A percentile compares a stretch with the other conserved stretches of the same genome.
phyloP scores from a whole-genome alignment of 2,329 filamentous ascomycete species.

The Leptographium flavum region DNA sequence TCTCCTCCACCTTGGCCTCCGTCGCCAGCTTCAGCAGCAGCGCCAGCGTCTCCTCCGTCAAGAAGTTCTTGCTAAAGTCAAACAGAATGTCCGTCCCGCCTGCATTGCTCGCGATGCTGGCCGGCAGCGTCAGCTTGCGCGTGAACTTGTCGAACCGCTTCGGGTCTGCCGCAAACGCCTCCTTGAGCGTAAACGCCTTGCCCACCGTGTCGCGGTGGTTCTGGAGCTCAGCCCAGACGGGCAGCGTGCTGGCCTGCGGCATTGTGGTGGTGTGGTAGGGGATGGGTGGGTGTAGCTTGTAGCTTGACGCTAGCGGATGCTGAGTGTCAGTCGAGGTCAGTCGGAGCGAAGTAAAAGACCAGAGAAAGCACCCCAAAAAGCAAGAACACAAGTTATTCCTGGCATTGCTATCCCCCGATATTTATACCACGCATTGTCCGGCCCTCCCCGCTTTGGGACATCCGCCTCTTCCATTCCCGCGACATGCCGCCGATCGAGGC shows the following conservation, averaged over 20 bases:
- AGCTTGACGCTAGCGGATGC: too few species aligned
- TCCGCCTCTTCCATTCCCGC: background rate
- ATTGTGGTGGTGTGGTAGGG: slow-evolving; percentile 31
- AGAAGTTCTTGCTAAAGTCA: slow-evolving; percentile 98
- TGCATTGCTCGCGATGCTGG: slow-evolving; percentile 45
- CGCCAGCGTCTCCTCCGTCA: slow-evolving; percentile 81
- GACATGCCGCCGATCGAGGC: background rate
- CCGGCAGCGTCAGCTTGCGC: slow-evolving; percentile 69
- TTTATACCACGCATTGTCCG: too few species aligned
- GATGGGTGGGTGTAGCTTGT: background rate
- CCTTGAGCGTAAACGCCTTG: slow-evolving; percentile 83
- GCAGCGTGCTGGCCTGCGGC: slow-evolving; percentile 73
- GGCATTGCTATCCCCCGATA: too few species aligned
- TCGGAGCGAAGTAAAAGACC: background rate
- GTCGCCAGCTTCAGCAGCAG: slow-evolving; percentile 81
- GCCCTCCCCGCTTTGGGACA: too few species aligned
- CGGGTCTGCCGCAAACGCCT: slow-evolving; percentile 80
- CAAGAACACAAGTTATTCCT: background rate
- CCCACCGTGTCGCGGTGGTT: slow-evolving; percentile 76
- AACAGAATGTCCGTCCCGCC: slow-evolving; percentile 72
- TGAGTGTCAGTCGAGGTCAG: too few species aligned
- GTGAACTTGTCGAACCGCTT: slow-evolving; percentile 83
- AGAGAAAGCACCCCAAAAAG: background rate
- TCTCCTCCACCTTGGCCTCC: slow-evolving; percentile 80
- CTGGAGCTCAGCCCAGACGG: slow-evolving; percentile 82